Conservation (phyloP, 768 basidiomycete species). For the Dentipellis sp. region DNA sequence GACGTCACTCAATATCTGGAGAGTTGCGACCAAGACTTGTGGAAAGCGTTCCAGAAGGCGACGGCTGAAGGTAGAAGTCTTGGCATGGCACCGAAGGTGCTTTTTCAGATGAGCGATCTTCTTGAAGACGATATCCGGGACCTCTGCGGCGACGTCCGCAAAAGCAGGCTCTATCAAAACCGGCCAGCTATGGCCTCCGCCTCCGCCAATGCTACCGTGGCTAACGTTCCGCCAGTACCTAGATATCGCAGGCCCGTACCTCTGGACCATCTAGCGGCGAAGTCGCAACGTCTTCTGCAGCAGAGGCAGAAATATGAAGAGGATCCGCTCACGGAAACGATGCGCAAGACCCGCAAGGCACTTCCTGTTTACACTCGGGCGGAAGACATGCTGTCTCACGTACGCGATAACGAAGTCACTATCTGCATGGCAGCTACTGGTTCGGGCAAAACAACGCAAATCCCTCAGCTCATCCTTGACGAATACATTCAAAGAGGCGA, state of each 20-base stretch:
- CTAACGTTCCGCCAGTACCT: constrained; percentile 7
- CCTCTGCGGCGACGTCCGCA: constrained; percentile 56
- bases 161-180: constrained; percentile 57
- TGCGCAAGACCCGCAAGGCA: constrained; percentile 56
- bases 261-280: constrained; percentile 27
- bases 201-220: constrained; percentile 1
- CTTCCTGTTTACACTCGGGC: constrained; percentile 73
- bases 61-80: constrained; percentile 58
- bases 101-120: constrained; percentile 50
- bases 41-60: constrained; percentile 59
- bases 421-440: constrained; percentile 87
- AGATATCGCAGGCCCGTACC: constrained; percentile 21
- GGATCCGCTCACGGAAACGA: constrained; percentile 50
- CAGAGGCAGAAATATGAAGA: constrained; percentile 49
- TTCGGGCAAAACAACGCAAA: constrained; percentile 91
- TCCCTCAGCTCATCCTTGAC: constrained; percentile 89
- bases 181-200: constrained; percentile 30
- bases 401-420: constrained; percentile 73
- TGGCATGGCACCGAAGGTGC: constrained; percentile 61
- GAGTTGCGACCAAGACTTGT: constrained; percentile 71
- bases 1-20: constrained; percentile 87
- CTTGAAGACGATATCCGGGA: constrained; percentile 67
- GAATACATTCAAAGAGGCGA: constrained; percentile 68
- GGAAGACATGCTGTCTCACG: constrained; percentile 55
- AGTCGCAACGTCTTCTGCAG: constrained; percentile 48